A percentile compares a stretch with the other conserved stretches of the same genome.
Evolutionary conservation across 176 grass and related monocot species (phyloP).

Genomic region (Metroxylon sagu): DNA sequence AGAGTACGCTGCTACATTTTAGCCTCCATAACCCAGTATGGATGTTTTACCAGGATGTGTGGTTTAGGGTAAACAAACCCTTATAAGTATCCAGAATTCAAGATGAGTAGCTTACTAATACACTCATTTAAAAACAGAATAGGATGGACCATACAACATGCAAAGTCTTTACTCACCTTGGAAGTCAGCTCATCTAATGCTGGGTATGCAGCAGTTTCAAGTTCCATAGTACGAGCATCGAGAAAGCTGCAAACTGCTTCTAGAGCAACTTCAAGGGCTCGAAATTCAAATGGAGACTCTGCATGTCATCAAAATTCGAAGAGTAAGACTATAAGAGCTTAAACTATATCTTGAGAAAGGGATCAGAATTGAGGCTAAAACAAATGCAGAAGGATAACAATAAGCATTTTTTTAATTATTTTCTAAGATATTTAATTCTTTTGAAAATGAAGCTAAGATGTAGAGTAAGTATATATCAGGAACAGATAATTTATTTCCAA

Average conservation of each 20-base stretch:
- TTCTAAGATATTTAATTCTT: too few species aligned
- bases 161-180: slow-evolving; percentile 36
- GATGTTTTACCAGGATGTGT: too few species aligned
- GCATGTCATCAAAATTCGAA: slow-evolving; percentile 24
- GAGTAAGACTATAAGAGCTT: background rate
- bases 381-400: slow-evolving; percentile 20
- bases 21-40: too few species aligned
- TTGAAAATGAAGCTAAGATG: too few species aligned
- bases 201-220: slow-evolving; percentile 80
- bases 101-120: background rate
- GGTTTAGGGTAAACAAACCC: too few species aligned
- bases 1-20: too few species aligned
- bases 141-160: background rate
- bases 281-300: slow-evolving; percentile 95
- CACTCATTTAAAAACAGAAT: background rate
- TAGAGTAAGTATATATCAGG: too few species aligned
- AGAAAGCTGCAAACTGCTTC: slow-evolving; percentile 93
- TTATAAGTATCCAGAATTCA: background rate
- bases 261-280: slow-evolving; percentile 79
- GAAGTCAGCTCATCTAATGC: slow-evolving; percentile 89
- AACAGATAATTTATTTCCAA: too few species aligned
- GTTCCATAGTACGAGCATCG: slow-evolving; percentile 69
- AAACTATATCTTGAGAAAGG: background rate
- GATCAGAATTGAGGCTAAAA: background rate
- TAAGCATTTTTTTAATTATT: background rate